Conservation (phyloP, 2,329 filamentous ascomycete genomes). For the Thermothelomyces thermophilus region DNA sequence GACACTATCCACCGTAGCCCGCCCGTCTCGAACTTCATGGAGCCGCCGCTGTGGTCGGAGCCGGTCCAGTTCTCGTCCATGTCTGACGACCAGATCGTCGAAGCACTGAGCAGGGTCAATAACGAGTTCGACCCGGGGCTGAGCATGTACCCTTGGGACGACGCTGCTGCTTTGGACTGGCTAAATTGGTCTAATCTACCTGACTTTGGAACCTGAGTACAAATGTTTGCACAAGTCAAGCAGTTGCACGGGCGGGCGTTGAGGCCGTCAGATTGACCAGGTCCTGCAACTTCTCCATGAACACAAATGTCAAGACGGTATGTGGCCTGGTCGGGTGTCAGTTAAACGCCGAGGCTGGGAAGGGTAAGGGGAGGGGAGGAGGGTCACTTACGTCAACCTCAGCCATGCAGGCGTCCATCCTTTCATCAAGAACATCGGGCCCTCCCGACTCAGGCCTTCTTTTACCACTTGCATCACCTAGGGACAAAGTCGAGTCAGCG, state of each 20-base stretch:
- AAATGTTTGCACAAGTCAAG: background rate
- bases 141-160: conserved; percentile 52
- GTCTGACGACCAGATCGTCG: conserved; percentile 62
- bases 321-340: conserved; percentile 13
- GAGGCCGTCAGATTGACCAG: conserved; percentile 12
- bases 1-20: conserved; percentile 24
- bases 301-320: conserved; percentile 22
- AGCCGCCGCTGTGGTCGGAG: conserved; percentile 37
- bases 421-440: conserved; percentile 21
- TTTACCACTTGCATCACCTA: conserved; percentile 21
- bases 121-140: conserved; percentile 51
- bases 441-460: conserved; percentile 16
- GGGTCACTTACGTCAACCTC: conserved; percentile 3
- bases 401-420: conserved; percentile 14
- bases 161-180: conserved; percentile 53
- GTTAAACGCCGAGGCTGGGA: background rate
- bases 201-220: conserved; percentile 34
- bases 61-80: conserved; percentile 59
- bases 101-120: conserved; percentile 57
- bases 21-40: conserved; percentile 25
- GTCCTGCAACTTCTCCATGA: conserved; percentile 23
- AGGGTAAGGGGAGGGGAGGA: background rate
- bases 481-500: background rate
- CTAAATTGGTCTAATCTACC: conserved; percentile 42
- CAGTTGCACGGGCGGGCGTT: conserved; percentile 8